Percentiles rank a stretch among this genome's conserved stretches.
These are phyloP conservation scores for Ophiostoma sp. DNA, from an alignment of 2,329 filamentous ascomycete genomes.

Conservation along the genomic window DNA sequence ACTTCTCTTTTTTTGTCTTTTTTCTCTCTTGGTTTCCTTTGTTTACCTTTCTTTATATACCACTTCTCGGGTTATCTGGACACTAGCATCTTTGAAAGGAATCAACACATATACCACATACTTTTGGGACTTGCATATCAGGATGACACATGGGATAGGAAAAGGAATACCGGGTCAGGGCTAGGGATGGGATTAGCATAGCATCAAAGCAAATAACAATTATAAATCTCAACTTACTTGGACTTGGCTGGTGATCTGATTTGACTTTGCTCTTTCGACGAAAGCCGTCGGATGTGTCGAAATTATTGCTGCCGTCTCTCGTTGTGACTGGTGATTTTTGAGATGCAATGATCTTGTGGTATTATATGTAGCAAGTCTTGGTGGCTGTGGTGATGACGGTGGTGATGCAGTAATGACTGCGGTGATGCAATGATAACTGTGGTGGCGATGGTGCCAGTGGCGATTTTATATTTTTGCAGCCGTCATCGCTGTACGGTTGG, in stretches of 20 bases:
- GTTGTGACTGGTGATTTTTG: too few relatives aligned
- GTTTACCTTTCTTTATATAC: slow-evolving; percentile 9
- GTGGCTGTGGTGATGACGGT: too few relatives aligned
- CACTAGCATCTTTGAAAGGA: background rate
- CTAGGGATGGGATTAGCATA: background rate
- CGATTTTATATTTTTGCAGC: too few relatives aligned
- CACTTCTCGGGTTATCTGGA: background rate
- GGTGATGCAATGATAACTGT: background rate
- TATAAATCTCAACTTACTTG: background rate
- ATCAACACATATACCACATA: background rate
- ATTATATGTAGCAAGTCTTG: too few relatives aligned
- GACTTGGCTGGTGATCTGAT: background rate
- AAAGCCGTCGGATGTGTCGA: too few relatives aligned
- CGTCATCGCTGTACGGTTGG: too few relatives aligned
- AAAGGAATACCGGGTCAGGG: background rate
- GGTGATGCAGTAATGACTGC: background rate
- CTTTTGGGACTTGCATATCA: background rate
- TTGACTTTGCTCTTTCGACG: background rate
- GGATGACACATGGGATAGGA: background rate
- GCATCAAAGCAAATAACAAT: background rate
- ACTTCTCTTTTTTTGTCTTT: background rate
- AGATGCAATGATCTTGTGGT: too few relatives aligned
- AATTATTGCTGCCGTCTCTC: too few relatives aligned
- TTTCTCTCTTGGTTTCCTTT: background rate
- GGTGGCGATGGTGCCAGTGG: too few relatives aligned